Base-by-base conservation (phyloP, 108 stramenopile genomes). In the Craspedostauros australis region DNA sequence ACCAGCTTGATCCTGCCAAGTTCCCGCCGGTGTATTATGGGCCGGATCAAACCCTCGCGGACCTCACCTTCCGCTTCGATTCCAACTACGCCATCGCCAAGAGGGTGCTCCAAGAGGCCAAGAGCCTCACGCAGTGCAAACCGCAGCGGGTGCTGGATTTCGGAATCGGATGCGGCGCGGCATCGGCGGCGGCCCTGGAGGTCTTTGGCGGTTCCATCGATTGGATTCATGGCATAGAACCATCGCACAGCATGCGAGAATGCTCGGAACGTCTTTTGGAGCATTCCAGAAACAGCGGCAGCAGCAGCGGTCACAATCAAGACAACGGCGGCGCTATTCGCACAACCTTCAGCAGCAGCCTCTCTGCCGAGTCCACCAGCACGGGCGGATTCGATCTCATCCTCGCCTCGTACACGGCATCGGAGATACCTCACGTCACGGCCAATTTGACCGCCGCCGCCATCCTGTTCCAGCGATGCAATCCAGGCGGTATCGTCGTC, bases 201-300 rank as follows among this genome's bases (percentile, higher is more conserved):
- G 55, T 86, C 0, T 90, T 79, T 50, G 63, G 63, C 21, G 68
- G 46, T 28, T 33, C 48, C 43, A 68, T 91, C 25, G 80, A 91
- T 36, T 91, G 88, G 88, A 57, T 91, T 18, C 88, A 91, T 75
- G 82, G 78, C 2, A 75, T 91, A 46, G 88, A 91, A 51, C 80
- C 84, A 5, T 74, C 75, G 49, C 65, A 62, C 54, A 57, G 79
- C 44, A 86, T 86, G 84, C 52, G 88, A 33, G 82, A 86, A 48
- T 64, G 75, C 18, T 70, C 84, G 11, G 58, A 74, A 38, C 42
- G 48, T 14, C 55, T 91, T 1, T 39, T 86, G 28, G 63, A 74
- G 64, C 28, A 54, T 79, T 16, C 37, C 52, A 47, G 43, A 37
- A 61, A 16, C 30, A 32, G 41, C n/a, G n/a, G n/a, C n/a, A n/a